Percentiles rank a stretch among this genome's conserved stretches.
phyloP scores from a whole-genome alignment of 176 grass and related monocot genomes.

The Poa pratensis region DNA sequence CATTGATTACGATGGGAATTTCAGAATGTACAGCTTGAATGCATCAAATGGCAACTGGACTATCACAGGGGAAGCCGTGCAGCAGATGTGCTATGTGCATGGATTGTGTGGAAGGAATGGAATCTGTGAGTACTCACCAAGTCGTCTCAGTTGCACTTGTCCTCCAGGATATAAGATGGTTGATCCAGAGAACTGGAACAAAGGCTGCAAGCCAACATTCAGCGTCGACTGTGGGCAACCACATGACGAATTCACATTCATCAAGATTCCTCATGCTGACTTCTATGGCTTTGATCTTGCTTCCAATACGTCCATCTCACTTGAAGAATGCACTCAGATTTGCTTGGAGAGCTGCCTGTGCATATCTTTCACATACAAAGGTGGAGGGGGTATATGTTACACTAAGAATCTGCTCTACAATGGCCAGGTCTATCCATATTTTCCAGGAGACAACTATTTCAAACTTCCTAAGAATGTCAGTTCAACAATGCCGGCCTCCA shows the following conservation, averaged over 20 bases:
- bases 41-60: conserved; percentile 54
- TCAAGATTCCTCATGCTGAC: conserved; percentile 52
- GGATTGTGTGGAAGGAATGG: conserved; percentile 76
- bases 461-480: conserved; percentile 57
- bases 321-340: conserved; percentile 49
- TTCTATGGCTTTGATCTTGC: conserved; percentile 75
- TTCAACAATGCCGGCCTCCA: conserved; percentile 38
- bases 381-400: conserved; percentile 58
- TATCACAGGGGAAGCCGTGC: conserved; percentile 47
- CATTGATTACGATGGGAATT: conserved; percentile 67
- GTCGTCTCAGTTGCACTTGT: conserved; percentile 53
- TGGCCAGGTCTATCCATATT: conserved; percentile 59
- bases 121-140: conserved; percentile 57
- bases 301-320: conserved; percentile 40
- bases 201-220: conserved; percentile 66
- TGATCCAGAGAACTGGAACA: conserved; percentile 55
- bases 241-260: conserved; percentile 43
- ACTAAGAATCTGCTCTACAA: conserved; percentile 72
- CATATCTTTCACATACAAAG: conserved; percentile 63
- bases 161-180: conserved; percentile 68
- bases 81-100: conserved; percentile 61
- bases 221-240: conserved; percentile 31
- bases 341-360: conserved; percentile 60
- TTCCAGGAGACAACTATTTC: conserved; percentile 59
- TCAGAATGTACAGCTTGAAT: conserved; percentile 87